Evolutionary conservation across 768 basidiomycete genomes (phyloP).

Genomic region (Mycena maculata): DNA sequence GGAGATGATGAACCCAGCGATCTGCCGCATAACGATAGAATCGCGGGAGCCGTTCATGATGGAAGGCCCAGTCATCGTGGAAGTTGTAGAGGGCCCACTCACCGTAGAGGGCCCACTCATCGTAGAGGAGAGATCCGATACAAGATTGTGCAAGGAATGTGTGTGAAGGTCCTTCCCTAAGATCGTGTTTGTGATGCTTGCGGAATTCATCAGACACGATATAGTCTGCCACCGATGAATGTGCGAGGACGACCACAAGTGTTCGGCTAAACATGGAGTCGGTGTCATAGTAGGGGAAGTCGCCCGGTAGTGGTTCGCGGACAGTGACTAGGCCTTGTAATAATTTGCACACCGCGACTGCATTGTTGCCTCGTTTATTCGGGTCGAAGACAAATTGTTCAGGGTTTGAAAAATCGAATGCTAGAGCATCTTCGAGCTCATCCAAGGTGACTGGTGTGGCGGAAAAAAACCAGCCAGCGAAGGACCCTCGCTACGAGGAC

Average conservation of each 20-base stretch:
- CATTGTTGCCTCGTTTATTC: too few species aligned
- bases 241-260: too few species aligned
- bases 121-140: neutral
- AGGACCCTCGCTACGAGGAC: neutral
- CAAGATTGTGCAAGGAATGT: neutral
- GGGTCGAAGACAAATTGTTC: too few species aligned
- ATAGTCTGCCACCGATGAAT: neutral
- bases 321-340: too few species aligned
- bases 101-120: too few species aligned
- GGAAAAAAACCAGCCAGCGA: neutral
- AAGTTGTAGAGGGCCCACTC: too few species aligned
- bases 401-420: neutral
- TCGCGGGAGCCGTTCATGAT: neutral
- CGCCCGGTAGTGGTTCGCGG: too few species aligned
- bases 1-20: neutral
- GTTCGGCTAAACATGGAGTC: neutral
- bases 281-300: neutral
- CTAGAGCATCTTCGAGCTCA: neutral
- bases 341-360: too few species aligned
- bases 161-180: neutral
- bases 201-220: neutral
- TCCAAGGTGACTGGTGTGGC: neutral
- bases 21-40: neutral
- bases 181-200: neutral
- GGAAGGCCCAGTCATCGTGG: too few species aligned